A percentile compares a stretch with the other conserved stretches of the same genome.
Evolutionary conservation across 202 grass and related monocot genomes (phyloP).

Genomic region (Brachypodium distachyon): DNA sequence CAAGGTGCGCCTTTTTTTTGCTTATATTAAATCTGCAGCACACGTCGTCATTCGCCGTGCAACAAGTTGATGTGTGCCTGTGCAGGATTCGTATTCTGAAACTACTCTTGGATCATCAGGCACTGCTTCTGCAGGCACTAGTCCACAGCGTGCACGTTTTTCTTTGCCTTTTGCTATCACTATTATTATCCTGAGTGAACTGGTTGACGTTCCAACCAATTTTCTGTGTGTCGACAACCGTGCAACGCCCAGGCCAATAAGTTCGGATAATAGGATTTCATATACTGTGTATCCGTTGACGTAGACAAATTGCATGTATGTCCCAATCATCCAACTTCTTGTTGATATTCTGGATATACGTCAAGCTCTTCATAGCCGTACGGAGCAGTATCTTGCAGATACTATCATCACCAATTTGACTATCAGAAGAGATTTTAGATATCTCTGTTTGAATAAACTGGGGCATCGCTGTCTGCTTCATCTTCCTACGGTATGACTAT

Average conservation of each 20-base stretch:
- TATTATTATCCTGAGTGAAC: not conserved
- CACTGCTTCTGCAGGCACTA: not conserved
- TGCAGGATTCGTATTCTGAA: too few species aligned
- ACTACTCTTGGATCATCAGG: too few species aligned
- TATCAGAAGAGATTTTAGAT: not conserved
- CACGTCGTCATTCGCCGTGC: too few species aligned
- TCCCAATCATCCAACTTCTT: not conserved
- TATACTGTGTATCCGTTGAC: not conserved
- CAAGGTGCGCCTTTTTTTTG: too few species aligned
- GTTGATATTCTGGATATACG: not conserved
- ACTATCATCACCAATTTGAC: not conserved
- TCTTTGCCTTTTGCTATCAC: not conserved
- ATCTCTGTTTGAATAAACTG: not conserved
- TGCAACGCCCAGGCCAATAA: not conserved
- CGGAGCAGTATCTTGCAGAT: not conserved
- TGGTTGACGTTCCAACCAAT: not conserved
- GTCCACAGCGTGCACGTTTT: not conserved
- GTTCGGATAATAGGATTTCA: not conserved
- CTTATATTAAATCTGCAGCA: too few species aligned
- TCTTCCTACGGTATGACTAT: not conserved
- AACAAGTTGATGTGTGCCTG: too few species aligned
- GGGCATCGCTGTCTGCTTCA: not conserved
- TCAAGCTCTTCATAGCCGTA: not conserved
- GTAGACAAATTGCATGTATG: not conserved
- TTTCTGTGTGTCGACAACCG: not conserved